Evolutionary conservation across 352 stramenopile genomes (phyloP).

Genomic region (Phytophthora foliorum): DNA sequence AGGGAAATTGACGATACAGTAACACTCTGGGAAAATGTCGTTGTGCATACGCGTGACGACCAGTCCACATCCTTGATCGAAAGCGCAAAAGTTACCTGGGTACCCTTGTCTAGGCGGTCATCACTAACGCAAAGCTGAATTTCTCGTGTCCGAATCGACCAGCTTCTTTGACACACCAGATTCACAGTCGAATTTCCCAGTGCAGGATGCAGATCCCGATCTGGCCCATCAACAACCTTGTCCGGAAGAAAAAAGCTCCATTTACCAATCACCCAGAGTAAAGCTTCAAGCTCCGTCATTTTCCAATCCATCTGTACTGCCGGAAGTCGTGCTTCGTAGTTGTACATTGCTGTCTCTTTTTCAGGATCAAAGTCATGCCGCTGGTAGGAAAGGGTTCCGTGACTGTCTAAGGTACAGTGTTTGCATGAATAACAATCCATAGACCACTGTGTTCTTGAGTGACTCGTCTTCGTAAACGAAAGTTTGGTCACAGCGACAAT

Average conservation of each 20-base stretch:
- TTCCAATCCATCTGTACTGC: slow-evolving; percentile 58
- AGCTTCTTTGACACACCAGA: slow-evolving; percentile 43
- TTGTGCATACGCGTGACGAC: slow-evolving; percentile 47
- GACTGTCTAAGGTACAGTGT: slow-evolving; percentile 36
- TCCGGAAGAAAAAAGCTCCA: slow-evolving; percentile 83
- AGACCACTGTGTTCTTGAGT: slow-evolving; percentile 61
- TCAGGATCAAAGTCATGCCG: slow-evolving; percentile 30
- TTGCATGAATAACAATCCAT: slow-evolving; percentile 57
- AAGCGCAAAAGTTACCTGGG: slow-evolving; percentile 33
- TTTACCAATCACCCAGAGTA: slow-evolving; percentile 79
- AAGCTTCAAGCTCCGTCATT: slow-evolving; percentile 66
- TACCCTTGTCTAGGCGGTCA: slow-evolving; percentile 24
- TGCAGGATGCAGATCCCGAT: slow-evolving; percentile 44
- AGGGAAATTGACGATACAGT: slow-evolving; percentile 38
- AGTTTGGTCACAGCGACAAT: slow-evolving; percentile 49
- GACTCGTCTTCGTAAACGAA: slow-evolving; percentile 54
- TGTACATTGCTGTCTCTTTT: slow-evolving; percentile 76
- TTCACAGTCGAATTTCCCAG: slow-evolving; percentile 32
- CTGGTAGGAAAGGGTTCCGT: slow-evolving; percentile 30
- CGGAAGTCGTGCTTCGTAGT: slow-evolving; percentile 62
- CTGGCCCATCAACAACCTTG: slow-evolving; percentile 19
- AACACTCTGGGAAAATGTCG: slow-evolving; percentile 39
- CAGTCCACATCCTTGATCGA: slow-evolving; percentile 46
- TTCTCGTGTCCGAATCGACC: slow-evolving; percentile 39
- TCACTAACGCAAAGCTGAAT: slow-evolving; percentile 46